Evolutionary conservation across 345 rosid species (phyloP).

Genomic region (Eucalyptus sideroxylon): DNA sequence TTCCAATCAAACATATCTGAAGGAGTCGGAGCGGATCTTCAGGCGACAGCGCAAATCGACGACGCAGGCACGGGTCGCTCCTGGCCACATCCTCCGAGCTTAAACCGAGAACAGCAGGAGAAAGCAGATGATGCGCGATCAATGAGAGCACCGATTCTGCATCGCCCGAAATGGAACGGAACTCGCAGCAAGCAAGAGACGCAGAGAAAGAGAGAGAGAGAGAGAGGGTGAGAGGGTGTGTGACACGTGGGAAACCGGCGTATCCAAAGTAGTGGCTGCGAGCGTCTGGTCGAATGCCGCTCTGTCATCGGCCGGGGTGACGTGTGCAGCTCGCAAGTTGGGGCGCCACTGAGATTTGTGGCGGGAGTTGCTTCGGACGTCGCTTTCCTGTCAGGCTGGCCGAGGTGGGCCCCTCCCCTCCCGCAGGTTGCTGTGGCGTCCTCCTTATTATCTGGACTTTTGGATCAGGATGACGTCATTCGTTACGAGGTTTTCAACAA

Average conservation of each 20-base stretch:
- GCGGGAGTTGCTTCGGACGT: background rate
- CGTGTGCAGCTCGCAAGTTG: background rate
- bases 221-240: background rate
- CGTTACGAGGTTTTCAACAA: background rate
- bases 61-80: background rate
- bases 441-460: background rate
- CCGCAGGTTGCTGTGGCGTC: background rate
- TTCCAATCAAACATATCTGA: conserved; percentile 94
- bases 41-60: conserved; percentile 3
- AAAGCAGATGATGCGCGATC: background rate
- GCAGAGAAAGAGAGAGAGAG: background rate
- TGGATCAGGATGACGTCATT: background rate
- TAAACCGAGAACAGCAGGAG: background rate
- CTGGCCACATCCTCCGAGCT: background rate
- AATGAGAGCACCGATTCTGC: background rate
- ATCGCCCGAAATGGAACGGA: background rate
- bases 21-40: conserved; percentile 6
- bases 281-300: background rate
- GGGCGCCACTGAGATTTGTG: background rate
- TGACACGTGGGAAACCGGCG: background rate
- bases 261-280: background rate
- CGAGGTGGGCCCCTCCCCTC: background rate
- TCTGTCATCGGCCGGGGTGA: background rate
- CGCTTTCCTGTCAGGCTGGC: background rate
- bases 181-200: background rate